phyloP scores from a whole-genome alignment of 108 stramenopile species.

The Parmales sp. region DNA sequence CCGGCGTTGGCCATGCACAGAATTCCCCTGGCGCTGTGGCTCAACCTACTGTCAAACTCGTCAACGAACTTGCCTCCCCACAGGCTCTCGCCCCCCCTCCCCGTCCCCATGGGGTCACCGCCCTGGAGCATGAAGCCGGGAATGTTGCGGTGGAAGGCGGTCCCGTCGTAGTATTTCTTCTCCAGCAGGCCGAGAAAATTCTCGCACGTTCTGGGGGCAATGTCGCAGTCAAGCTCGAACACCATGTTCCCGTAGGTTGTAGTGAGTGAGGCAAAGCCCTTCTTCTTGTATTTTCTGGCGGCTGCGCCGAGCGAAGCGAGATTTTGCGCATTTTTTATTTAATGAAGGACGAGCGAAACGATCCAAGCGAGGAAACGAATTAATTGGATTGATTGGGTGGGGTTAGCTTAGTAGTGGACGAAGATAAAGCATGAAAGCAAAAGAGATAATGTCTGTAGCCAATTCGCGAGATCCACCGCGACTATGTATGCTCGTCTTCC shows the following conservation, averaged over 20 bases:
- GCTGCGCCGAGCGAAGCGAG: too few species aligned
- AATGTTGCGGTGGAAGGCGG: slow-evolving; percentile 86
- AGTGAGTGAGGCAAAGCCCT: slow-evolving; percentile 37
- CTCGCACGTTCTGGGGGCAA: slow-evolving; percentile 74
- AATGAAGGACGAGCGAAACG: too few species aligned
- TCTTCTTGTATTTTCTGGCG: neutral
- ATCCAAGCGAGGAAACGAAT: too few species aligned
- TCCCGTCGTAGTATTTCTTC: slow-evolving; percentile 79
- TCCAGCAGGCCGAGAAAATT: slow-evolving; percentile 83
- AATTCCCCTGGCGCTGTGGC: slow-evolving; percentile 59
- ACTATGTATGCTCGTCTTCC: too few species aligned
- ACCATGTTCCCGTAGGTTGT: slow-evolving; percentile 86
- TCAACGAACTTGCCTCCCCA: slow-evolving; percentile 75
- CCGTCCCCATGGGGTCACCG: slow-evolving; percentile 85
- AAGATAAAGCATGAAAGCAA: too few species aligned
- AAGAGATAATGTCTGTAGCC: too few species aligned
- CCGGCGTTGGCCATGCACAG: slow-evolving; percentile 93
- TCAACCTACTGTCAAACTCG: slow-evolving; percentile 85
- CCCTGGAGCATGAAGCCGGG: slow-evolving; percentile 92
- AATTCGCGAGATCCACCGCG: too few species aligned
- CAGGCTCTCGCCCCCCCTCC: slow-evolving; percentile 51
- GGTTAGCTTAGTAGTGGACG: too few species aligned
- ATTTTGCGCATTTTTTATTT: too few species aligned
- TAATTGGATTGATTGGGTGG: too few species aligned
- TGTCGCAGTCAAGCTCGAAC: slow-evolving; percentile 92